These are phyloP conservation scores for Excoecaria agallocha DNA, from an alignment of 345 rosid genomes.

Conservation along the genomic window DNA sequence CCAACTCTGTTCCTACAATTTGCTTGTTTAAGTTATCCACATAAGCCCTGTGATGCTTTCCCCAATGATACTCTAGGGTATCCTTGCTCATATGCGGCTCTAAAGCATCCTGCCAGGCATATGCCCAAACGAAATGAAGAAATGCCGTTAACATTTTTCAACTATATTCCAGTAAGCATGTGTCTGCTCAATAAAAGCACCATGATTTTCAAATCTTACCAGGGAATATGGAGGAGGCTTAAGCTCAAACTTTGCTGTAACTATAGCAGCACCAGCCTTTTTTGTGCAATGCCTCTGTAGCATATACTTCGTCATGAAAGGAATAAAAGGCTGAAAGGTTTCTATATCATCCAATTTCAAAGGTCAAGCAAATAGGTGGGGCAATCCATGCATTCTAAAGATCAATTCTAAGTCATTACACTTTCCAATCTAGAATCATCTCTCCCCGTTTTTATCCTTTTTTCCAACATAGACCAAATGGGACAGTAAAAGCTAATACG, in stretches of 20 bases:
- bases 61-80: slow-evolving; percentile 86
- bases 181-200: neutral
- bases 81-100: slow-evolving; percentile 87
- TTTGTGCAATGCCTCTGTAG: slow-evolving; percentile 44
- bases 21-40: slow-evolving; percentile 87
- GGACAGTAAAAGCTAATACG: neutral
- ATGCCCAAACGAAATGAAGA: neutral
- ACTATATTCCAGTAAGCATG: neutral
- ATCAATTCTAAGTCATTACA: neutral
- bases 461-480: neutral
- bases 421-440: neutral
- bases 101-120: slow-evolving; percentile 55
- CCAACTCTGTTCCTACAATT: slow-evolving; percentile 64
- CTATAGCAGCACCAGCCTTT: slow-evolving; percentile 31
- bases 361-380: neutral
- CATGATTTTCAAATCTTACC: slow-evolving; percentile 40
- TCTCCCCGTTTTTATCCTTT: neutral
- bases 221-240: slow-evolving; percentile 87
- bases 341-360: neutral
- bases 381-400: neutral
- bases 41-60: slow-evolving; percentile 84
- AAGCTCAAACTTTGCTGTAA: slow-evolving; percentile 62
- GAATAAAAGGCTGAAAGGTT: neutral
- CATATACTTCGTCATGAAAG: neutral
- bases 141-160: neutral